phyloP scores from a whole-genome alignment of 2,329 filamentous ascomycete genomes.

The Cercospora janseana region DNA sequence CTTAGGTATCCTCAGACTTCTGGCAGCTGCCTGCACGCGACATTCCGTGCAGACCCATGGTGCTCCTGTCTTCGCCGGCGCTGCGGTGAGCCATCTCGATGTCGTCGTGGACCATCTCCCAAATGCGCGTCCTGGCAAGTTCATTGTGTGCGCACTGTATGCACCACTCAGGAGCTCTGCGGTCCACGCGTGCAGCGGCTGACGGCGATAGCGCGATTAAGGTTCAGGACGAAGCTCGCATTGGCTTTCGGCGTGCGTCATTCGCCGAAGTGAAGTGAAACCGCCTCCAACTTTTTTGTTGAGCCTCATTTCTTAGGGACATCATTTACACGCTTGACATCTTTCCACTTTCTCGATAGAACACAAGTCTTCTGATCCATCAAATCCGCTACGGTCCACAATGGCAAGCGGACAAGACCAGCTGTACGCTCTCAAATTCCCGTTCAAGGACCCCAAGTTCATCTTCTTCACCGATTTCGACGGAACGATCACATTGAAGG shows the following conservation, averaged over 20 bases:
- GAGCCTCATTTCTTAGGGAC: constrained; percentile 14
- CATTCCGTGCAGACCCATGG: constrained; percentile 29
- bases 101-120: neutral
- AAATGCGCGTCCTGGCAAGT: neutral
- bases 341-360: neutral
- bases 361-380: neutral
- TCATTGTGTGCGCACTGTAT: neutral
- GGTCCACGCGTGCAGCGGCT: neutral
- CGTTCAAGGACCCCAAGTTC: constrained; percentile 67
- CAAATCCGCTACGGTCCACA: neutral
- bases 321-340: constrained; percentile 8
- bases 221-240: constrained; percentile 1
- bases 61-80: constrained; percentile 1
- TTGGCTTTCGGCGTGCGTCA: constrained; percentile 1
- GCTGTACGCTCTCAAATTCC: constrained; percentile 48
- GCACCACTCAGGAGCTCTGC: neutral
- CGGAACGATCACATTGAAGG: constrained; percentile 81
- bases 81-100: constrained; percentile 8
- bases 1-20: neutral
- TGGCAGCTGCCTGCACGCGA: constrained; percentile 10
- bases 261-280: constrained; percentile 13
- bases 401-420: constrained; percentile 30
- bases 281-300: constrained; percentile 12
- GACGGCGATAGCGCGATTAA: neutral
- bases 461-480: constrained; percentile 99